Evolutionary conservation across 179 eudicot genomes (phyloP), one percentile per base, ranked within the genome.

Genomic region (Silene coronaria): DNA sequence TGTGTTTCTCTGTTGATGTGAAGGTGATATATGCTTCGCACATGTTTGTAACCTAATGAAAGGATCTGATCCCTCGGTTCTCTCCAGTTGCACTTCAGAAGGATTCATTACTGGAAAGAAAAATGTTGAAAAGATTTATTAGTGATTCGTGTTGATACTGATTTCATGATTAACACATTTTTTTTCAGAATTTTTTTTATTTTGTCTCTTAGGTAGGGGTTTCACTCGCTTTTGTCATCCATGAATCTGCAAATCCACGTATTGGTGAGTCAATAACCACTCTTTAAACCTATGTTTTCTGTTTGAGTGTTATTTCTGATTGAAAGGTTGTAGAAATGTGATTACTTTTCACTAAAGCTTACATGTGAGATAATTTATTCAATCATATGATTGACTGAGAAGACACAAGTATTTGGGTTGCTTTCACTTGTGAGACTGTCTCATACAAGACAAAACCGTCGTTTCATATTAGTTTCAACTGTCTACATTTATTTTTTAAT

Each of bases 221-320:
- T 76, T 93, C 99, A 32, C 97, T 96, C 78, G 97, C 93, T 81
- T 96, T 96, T 72, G 97, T 96, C 72, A 93, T 96, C 77, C 92
- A 96, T 81, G 99, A 96, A 87, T 93, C 97, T 64, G 99, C 99
- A 75, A 95, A 95, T 84, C 99, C 99, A 72, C 99, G 93, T 78
- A 82, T 95, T 72, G 97, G 99, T 95, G 73, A 87, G 97, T 80
- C 51, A 45, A 45, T 27, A 6, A 68, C 76, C 59, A 46, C 46
- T 14, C 57, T 12, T 14, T 57, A 13, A 14, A 48, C 74, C 58
- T 27, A 3, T 24, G 32, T 57, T 73, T 38, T 34, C 30, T 26
- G 21, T 21, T 21, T 1, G 57, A 45, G 46, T 21, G 42, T 11
- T 13, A 12, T 42, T 5, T 66, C 2, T 32, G n/a, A 14, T 16